Evolutionary conservation across 1,139 yeast genomes (phyloP), one percentile per base, ranked within the genome.

Genomic region (Casaregolazyma suthepensis): DNA sequence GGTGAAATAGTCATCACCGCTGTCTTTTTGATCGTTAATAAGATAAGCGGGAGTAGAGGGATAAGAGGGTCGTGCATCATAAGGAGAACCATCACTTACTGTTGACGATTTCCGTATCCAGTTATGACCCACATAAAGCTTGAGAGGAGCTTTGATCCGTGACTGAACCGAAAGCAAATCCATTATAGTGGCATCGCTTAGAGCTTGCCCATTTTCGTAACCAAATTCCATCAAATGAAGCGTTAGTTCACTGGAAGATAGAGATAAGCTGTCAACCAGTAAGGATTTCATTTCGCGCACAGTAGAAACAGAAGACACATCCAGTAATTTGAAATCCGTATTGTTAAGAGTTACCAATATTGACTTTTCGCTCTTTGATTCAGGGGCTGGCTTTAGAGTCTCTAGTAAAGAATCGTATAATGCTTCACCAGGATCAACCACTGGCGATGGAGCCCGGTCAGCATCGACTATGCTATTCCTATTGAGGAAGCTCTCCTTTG

Each of bases 171-270:
- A 53, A 22, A 63, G 45, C 5, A 65, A 62, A 1, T 71, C 65
- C 37, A 76, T 75, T 43, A 87, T 74, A 1, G 82, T 73, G 1
- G 67, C 65, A 52, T 79, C 82, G 48, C 75, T 76, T 18, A 90
- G 68, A 0, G 83, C 75, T 3, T 75, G 79, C 4, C 96, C 96
- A 46, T 81, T 80, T 3, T 74, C 74, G 49, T 83, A 76, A 15
- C 82, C 81, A 65, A 83, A 82, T 48, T 89, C 96, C 0, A 96
- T 87, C 58, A 89, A 69, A 62, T 85, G 90, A 48, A 84, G 73
- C 0, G 82, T 69, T 35, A 80, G 69, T 0, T 79, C 79, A 5
- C 70, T 29, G 45, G 63, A 67, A 12, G 74, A 71, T 18, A 82
- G 62, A 6, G 71, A 76, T 20, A 83, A 64, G 2, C 71, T 71